Percentiles rank a stretch among this genome's conserved stretches.
Evolutionary conservation across 345 rosid species (phyloP).

Genomic region (Eucalyptus tenuipes): DNA sequence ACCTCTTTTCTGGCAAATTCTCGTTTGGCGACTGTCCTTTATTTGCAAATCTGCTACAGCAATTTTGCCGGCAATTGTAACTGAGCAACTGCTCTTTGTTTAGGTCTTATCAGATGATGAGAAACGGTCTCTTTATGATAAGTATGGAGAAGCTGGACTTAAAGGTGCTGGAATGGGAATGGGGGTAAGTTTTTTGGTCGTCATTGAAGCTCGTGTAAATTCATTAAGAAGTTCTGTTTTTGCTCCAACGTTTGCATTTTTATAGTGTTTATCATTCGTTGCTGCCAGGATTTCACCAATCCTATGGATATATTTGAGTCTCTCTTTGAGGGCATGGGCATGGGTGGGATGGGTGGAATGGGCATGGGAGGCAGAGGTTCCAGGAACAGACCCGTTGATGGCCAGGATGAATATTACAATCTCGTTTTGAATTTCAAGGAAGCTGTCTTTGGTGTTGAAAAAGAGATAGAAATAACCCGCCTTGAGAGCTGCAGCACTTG

Average conservation of each 20-base stretch:
- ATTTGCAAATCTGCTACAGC: neutral
- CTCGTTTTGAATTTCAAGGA: slow-evolving; percentile 77
- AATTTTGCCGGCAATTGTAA: neutral
- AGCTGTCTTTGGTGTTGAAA: slow-evolving; percentile 89
- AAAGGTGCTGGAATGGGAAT: slow-evolving; percentile 95
- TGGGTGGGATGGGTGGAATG: slow-evolving; percentile 75
- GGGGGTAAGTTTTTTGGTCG: slow-evolving; percentile 57
- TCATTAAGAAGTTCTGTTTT: neutral
- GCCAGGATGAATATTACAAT: slow-evolving; percentile 86
- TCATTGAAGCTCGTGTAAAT: neutral
- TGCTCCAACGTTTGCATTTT: neutral
- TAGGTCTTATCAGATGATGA: slow-evolving; percentile 97
- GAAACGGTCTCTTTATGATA: slow-evolving; percentile 90
- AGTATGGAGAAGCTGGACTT: slow-evolving; percentile 92
- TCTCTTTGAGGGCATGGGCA: slow-evolving; percentile 82
- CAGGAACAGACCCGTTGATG: slow-evolving; percentile 70
- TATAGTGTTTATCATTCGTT: neutral
- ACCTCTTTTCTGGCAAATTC: neutral
- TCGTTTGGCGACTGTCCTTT: neutral
- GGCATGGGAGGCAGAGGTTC: slow-evolving; percentile 68
- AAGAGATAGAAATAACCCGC: slow-evolving; percentile 87
- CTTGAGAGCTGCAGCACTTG: slow-evolving; percentile 85
- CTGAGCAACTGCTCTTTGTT: neutral
- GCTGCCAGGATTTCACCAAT: slow-evolving; percentile 80
- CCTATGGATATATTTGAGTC: slow-evolving; percentile 94